These are phyloP conservation scores for Ceratorhiza oryzae-sativae DNA, from an alignment of 1,284 basidiomycete species.

Conservation along the genomic window DNA sequence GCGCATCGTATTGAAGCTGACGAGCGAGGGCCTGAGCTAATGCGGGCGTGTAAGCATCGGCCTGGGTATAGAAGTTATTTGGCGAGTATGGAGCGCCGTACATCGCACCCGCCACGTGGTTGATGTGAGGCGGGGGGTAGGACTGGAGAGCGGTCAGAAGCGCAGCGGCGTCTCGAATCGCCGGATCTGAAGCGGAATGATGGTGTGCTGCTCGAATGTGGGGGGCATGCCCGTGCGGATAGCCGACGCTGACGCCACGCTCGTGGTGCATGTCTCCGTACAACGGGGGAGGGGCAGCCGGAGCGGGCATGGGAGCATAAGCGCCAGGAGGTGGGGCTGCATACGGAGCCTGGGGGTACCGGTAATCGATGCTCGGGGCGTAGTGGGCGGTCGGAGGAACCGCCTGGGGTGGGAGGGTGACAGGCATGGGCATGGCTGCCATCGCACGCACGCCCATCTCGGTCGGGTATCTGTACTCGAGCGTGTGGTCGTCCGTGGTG, in stretches of 20 bases:
- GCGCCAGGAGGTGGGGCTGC: slow-evolving; percentile 36
- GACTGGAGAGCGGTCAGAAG: slow-evolving; percentile 35
- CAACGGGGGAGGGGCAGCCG: slow-evolving; percentile 10
- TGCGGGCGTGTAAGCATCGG: slow-evolving; percentile 66
- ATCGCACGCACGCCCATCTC: slow-evolving; percentile 24
- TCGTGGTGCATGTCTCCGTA: slow-evolving; percentile 37
- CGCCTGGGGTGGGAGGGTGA: slow-evolving; percentile 21
- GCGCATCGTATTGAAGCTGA: slow-evolving; percentile 37
- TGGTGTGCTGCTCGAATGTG: slow-evolving; percentile 58
- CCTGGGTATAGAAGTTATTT: slow-evolving; percentile 69
- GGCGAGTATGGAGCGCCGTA: slow-evolving; percentile 46
- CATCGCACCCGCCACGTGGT: slow-evolving; percentile 19
- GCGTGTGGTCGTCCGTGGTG: slow-evolving; percentile 15
- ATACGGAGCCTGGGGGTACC: slow-evolving; percentile 31
- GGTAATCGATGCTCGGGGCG: slow-evolving; percentile 28
- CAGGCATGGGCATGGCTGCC: slow-evolving; percentile 20
- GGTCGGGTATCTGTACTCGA: slow-evolving; percentile 32
- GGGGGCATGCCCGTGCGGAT: slow-evolving; percentile 20
- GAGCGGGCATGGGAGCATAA: slow-evolving; percentile 25
- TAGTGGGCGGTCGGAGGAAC: slow-evolving; percentile 24
- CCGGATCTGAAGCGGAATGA: slow-evolving; percentile 79
- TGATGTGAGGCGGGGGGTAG: slow-evolving; percentile 27
- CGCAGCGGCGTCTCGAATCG: slow-evolving; percentile 67
- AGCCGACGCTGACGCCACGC: slow-evolving; percentile 28
- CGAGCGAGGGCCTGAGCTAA: slow-evolving; percentile 53